These are phyloP conservation scores for Garcia nutans DNA, from an alignment of 345 rosid species.

Conservation along the genomic window DNA sequence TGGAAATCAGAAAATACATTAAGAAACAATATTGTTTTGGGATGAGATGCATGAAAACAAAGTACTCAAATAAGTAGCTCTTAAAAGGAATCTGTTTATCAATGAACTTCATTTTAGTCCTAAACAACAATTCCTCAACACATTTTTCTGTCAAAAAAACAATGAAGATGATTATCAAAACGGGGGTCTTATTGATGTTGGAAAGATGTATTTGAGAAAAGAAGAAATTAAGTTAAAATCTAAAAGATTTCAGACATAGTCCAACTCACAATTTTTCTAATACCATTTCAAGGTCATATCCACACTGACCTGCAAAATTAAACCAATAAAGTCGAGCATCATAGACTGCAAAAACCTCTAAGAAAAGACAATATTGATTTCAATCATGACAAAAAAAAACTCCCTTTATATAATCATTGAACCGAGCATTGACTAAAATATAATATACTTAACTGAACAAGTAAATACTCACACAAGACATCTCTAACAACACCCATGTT, in stretches of 20 bases:
- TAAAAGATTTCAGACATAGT: not conserved
- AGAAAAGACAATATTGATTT: not conserved
- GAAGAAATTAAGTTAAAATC: not conserved
- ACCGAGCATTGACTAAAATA: not conserved
- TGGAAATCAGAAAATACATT: conserved; percentile 28
- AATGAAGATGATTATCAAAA: not conserved
- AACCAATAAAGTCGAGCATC: conserved; percentile 17
- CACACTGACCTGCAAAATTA: conserved; percentile 72
- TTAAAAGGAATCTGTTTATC: not conserved
- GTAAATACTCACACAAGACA: conserved; percentile 59
- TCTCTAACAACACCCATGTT: conserved; percentile 77
- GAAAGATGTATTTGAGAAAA: not conserved
- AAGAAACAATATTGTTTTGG: not conserved
- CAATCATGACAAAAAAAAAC: not conserved
- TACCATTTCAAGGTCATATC: conserved; percentile 77
- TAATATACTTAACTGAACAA: no score
- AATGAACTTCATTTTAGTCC: not conserved
- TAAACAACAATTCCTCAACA: not conserved
- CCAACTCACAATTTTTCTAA: conserved; percentile 17
- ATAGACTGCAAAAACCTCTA: conserved; percentile 5
- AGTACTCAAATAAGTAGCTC: conserved; percentile 6
- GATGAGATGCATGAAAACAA: not conserved
- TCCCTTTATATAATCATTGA: no score
- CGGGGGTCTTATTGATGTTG: no score
- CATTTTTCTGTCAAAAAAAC: not conserved